Conservation (phyloP, 2,329 filamentous ascomycete species). For the Sordariomycetes sp. region DNA sequence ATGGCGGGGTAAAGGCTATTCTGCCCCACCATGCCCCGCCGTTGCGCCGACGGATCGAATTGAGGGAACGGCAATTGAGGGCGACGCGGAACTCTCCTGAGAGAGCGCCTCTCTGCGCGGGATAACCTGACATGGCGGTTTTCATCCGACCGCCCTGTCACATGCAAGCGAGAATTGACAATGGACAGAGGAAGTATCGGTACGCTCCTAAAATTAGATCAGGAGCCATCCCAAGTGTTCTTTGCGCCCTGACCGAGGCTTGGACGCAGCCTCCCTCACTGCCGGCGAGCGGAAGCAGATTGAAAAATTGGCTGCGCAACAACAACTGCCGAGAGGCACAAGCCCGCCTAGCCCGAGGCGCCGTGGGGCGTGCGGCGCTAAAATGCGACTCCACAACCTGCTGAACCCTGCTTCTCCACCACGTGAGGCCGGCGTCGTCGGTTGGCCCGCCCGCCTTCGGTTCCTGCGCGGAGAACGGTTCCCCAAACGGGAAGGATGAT, state of each 20-base stretch:
- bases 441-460: background rate
- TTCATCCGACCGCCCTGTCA: too few relatives aligned
- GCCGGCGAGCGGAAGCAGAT: too few relatives aligned
- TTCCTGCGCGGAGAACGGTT: background rate
- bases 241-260: too few relatives aligned
- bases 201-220: too few relatives aligned
- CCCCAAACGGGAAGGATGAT: background rate
- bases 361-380: background rate
- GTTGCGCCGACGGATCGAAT: background rate
- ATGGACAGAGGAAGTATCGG: too few relatives aligned
- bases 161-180: too few relatives aligned
- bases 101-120: too few relatives aligned
- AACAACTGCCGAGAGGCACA: background rate
- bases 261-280: background rate
- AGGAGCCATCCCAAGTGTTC: background rate
- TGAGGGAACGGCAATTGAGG: background rate
- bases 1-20: background rate
- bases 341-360: background rate
- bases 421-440: background rate
- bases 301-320: background rate
- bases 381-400: background rate
- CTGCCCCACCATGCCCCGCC: background rate
- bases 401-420: background rate
- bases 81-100: background rate
- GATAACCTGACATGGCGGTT: too few relatives aligned